Conservation (phyloP, 495 filamentous ascomycete genomes). For the Friedmanniomyces endolithicus region DNA sequence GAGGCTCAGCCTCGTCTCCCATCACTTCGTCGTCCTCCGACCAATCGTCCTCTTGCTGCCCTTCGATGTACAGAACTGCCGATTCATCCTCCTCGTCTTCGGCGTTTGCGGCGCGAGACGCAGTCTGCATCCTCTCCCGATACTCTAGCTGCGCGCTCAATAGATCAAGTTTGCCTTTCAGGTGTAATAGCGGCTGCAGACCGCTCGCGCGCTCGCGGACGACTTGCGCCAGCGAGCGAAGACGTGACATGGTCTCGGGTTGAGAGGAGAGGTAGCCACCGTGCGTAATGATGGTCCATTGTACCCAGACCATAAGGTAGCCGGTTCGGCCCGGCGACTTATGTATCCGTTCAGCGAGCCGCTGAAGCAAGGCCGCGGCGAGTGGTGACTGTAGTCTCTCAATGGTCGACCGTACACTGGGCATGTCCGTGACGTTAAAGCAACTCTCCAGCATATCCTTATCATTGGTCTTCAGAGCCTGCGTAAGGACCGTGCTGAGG, state of each 20-base stretch:
- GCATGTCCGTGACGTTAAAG: conserved; percentile 61
- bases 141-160: conserved; percentile 74
- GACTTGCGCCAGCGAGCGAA: conserved; percentile 66
- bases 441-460: conserved; percentile 77
- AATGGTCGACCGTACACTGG: conserved; percentile 72
- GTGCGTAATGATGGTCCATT: conserved; percentile 90
- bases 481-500: conserved; percentile 76
- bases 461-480: conserved; percentile 88
- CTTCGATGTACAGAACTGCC: conserved; percentile 78
- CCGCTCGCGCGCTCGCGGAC: conserved; percentile 73
- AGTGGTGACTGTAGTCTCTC: conserved; percentile 76
- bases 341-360: conserved; percentile 76
- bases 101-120: conserved; percentile 23
- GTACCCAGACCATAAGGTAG: conserved; percentile 87
- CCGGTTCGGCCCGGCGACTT: conserved; percentile 78
- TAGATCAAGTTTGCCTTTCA: conserved; percentile 90
- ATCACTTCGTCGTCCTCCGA: conserved; percentile 10
- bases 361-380: conserved; percentile 62
- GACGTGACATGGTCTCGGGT: conserved; percentile 60
- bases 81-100: conserved; percentile 54
- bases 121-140: conserved; percentile 47
- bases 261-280: conserved; percentile 81
- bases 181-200: conserved; percentile 66
- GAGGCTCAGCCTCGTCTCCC: not conserved
- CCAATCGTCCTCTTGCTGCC: conserved; percentile 35